Evolutionary conservation across 2,329 filamentous ascomycete genomes (phyloP).

Genomic region (Claviceps capensis): DNA sequence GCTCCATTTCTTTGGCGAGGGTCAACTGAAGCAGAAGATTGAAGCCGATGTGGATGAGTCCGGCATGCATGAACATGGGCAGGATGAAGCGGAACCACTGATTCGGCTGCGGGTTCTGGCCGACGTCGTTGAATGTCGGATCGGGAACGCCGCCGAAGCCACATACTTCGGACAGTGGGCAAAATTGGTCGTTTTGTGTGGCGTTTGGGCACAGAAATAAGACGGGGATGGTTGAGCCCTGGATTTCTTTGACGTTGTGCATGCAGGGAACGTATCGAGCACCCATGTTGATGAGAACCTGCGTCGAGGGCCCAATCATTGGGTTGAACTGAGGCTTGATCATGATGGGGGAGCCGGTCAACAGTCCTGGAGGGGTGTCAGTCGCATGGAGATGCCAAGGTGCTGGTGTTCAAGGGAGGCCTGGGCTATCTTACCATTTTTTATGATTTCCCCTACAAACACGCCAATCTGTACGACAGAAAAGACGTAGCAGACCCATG

Average conservation of each 20-base stretch:
- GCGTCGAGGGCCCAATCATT: conserved; percentile 89
- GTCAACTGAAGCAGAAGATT: conserved; percentile 88
- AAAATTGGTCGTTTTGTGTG: conserved; percentile 47
- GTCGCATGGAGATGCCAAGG: neutral
- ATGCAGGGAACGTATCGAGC: conserved; percentile 88
- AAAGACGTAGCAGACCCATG: conserved; percentile 74
- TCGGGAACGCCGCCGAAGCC: conserved; percentile 65
- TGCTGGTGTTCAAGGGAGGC: neutral
- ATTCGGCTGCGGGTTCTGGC: conserved; percentile 53
- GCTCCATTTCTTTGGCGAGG: conserved; percentile 84
- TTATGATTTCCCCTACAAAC: conserved; percentile 79
- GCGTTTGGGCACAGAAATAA: conserved; percentile 73
- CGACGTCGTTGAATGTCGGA: conserved; percentile 40
- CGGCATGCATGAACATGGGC: conserved; percentile 91
- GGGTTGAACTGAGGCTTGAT: conserved; percentile 82
- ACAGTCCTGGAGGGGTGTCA: conserved; percentile 36
- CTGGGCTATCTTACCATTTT: conserved; percentile 47
- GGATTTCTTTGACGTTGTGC: conserved; percentile 62
- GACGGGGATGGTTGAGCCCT: conserved; percentile 34
- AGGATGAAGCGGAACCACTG: conserved; percentile 97
- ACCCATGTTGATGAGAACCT: conserved; percentile 93
- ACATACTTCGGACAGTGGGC: conserved; percentile 67
- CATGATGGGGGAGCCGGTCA: conserved; percentile 67
- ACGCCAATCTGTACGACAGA: conserved; percentile 66
- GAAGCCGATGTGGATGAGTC: conserved; percentile 88